Conservation (phyloP, 169 alveolate genomes). For the Babesia ovis region DNA sequence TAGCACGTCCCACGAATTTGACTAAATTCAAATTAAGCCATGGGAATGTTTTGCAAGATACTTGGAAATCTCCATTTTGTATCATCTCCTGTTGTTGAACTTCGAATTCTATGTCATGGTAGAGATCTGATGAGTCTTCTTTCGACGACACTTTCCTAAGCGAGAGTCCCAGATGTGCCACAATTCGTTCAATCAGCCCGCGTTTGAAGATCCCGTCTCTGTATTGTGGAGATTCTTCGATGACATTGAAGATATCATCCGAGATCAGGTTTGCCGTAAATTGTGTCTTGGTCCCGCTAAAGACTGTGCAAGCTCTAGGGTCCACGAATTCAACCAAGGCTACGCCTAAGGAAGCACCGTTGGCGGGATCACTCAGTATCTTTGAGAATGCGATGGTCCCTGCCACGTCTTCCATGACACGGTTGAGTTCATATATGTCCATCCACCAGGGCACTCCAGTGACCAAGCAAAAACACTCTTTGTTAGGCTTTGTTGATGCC, state of each 20-base stretch:
- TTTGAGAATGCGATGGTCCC: slow-evolving; percentile 31
- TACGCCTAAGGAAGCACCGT: slow-evolving; percentile 49
- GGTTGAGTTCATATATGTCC: slow-evolving; percentile 43
- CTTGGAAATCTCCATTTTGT: slow-evolving; percentile 42
- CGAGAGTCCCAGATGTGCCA: slow-evolving; percentile 15
- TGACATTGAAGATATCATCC: slow-evolving; percentile 24
- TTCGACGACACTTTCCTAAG: not conserved
- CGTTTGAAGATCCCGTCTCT: slow-evolving; percentile 46
- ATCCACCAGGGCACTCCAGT: slow-evolving; percentile 58
- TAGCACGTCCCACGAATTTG: slow-evolving; percentile 33
- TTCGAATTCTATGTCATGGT: slow-evolving; percentile 60
- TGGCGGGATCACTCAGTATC: slow-evolving; percentile 36
- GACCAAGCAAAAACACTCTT: slow-evolving; percentile 53
- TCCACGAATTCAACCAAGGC: slow-evolving; percentile 58
- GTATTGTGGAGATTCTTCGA: slow-evolving; percentile 23
- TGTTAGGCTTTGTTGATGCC: slow-evolving; percentile 41
- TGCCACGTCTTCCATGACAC: slow-evolving; percentile 11
- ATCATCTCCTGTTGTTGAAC: slow-evolving; percentile 53
- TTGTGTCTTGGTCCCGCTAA: slow-evolving; percentile 26
- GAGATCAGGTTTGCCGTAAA: slow-evolving; percentile 21
- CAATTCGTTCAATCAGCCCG: slow-evolving; percentile 11
- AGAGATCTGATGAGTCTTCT: not conserved
- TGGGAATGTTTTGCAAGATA: slow-evolving; percentile 47
- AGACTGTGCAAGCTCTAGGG: slow-evolving; percentile 4
- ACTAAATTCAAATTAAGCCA: slow-evolving; percentile 57